Evolutionary conservation across 2,329 filamentous ascomycete genomes (phyloP).

Genomic region (Bipolaris sorokiniana): DNA sequence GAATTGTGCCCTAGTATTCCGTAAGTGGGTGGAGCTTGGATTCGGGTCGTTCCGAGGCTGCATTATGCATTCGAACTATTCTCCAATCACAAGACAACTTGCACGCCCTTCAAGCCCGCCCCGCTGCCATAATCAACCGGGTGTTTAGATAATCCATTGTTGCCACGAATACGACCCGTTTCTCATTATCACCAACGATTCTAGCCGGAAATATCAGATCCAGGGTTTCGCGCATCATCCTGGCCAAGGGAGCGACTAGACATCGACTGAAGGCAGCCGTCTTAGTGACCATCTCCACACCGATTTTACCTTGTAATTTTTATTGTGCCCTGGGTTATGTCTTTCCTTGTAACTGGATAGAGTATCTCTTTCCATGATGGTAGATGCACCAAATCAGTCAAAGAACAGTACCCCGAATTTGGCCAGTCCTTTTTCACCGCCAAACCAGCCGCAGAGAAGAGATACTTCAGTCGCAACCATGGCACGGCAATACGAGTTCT

Average conservation of each 20-base stretch:
- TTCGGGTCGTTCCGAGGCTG: conserved; percentile 2
- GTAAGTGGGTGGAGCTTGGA: not conserved
- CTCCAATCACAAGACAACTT: conserved; percentile 12
- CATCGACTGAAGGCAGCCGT: not conserved
- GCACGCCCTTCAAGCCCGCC: conserved; percentile 1
- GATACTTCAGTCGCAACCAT: not conserved
- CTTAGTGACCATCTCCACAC: not conserved
- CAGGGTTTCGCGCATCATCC: not conserved
- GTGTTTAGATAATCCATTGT: conserved; percentile 14
- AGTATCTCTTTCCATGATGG: not conserved
- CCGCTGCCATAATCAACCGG: conserved; percentile 18
- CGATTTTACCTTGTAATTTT: not conserved
- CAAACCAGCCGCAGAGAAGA: not conserved
- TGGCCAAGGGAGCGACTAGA: not conserved
- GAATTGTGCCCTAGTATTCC: not conserved
- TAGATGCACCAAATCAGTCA: not conserved
- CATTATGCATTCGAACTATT: not conserved
- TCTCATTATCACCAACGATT: not conserved
- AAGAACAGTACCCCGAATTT: not conserved
- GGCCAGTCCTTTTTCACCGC: not conserved
- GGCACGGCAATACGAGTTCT: conserved; percentile 36
- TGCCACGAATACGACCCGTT: not conserved
- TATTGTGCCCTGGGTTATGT: not conserved
- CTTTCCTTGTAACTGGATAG: not conserved
- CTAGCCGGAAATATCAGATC: not conserved